A percentile compares a stretch with the other conserved stretches of the same genome.
Conservation (phyloP, 352 stramenopile genomes). For the Phytophthora nicotianae region DNA sequence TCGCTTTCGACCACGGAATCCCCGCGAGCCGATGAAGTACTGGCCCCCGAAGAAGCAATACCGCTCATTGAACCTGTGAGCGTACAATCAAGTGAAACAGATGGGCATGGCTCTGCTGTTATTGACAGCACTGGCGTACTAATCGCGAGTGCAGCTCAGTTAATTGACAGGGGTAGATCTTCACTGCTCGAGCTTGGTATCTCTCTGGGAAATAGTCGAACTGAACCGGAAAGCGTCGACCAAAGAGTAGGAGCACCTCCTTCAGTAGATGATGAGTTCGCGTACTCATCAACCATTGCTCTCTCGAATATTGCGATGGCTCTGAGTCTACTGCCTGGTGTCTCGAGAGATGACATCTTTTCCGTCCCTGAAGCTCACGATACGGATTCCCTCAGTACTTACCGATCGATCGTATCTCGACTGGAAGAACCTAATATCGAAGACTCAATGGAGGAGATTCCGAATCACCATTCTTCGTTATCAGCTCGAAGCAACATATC, state of each 20-base stretch:
- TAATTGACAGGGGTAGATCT: not conserved
- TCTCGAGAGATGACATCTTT: slow-evolving; percentile 13
- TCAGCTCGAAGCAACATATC: not conserved
- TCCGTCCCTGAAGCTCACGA: slow-evolving; percentile 5
- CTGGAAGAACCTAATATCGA: not conserved
- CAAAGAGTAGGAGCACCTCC: not conserved
- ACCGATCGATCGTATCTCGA: slow-evolving; percentile 9
- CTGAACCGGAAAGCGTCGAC: slow-evolving; percentile 10
- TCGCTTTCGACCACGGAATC: slow-evolving; percentile 4
- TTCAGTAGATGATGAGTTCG: slow-evolving; percentile 29
- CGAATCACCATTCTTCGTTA: not conserved
- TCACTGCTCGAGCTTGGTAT: slow-evolving; percentile 3
- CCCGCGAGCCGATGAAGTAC: slow-evolving; percentile 10
- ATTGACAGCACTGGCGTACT: not conserved
- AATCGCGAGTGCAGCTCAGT: not conserved
- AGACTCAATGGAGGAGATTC: not conserved
- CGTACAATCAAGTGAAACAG: not conserved
- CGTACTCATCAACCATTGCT: slow-evolving; percentile 30
- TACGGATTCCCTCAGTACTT: slow-evolving; percentile 8
- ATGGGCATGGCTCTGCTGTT: not conserved
- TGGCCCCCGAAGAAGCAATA: slow-evolving; percentile 7
- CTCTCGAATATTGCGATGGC: slow-evolving; percentile 36
- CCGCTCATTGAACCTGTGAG: slow-evolving; percentile 1
- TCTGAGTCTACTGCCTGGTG: slow-evolving; percentile 31
- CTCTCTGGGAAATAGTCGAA: slow-evolving; percentile 5